Evolutionary conservation across 176 grass and related monocot genomes (phyloP), one percentile per base, ranked within the genome.

Genomic region (Sorghum bicolor): DNA sequence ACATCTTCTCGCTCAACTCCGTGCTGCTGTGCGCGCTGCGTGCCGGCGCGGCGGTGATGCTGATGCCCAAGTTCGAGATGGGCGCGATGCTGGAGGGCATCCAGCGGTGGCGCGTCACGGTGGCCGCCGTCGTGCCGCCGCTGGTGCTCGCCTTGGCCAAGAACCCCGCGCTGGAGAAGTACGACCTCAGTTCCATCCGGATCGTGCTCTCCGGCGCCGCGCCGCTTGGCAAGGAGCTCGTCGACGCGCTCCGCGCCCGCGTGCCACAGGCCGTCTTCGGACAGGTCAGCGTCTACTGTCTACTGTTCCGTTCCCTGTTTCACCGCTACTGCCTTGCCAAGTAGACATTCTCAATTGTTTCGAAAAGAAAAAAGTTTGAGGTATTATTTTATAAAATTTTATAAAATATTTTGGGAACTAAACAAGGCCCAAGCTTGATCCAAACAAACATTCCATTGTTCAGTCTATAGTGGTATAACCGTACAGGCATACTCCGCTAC

Each of bases 1-100:
- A 95, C 88, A 98, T 98, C 82, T 98, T 95, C 90, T 93, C 92
- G 15, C 79, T 98, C 66, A 88, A 93, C 85, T 98, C 95, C 4
- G 93, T 98, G 72, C 82, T 98, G 29, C 87, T 98, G 1, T 98
- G 92, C 72, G 88, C 86, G 4, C 50, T 98, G 71, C 90, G 95
- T 1, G 85, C 86, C 11, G 95, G 95, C 1, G 88, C 92, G 0
- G 70, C 88, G 8, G 88, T 98, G 60, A 75, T 93, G 40, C 90
- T 98, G 44, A 93, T 98, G 93, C 91, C 89, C 76, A 86, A 41
- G 75, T 98, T 98, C 72, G 91, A 95, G 77, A 87, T 93, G 86
- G 92, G 86, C 8, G 57, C 88, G 4, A 82, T 98, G 88, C 85
- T 95, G 45, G 82, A 90, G 43, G 82, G 86, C 50, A 94, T 95